Conservation (phyloP, 495 filamentous ascomycete genomes). For the Hypoxylon crocopeplum region DNA sequence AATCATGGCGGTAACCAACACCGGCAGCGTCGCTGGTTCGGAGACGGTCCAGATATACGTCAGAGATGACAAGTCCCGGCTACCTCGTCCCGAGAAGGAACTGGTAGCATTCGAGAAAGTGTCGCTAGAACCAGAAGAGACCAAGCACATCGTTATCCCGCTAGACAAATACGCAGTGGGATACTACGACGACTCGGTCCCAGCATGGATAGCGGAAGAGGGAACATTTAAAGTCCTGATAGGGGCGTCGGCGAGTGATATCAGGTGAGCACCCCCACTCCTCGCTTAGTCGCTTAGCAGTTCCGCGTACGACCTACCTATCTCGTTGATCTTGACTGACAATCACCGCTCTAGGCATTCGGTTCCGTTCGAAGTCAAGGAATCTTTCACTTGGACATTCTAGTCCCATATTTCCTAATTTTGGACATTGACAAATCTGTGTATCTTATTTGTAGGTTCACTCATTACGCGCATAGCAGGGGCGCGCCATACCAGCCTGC, state of each 20-base stretch:
- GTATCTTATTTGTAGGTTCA: constrained; percentile 10
- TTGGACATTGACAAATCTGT: not conserved
- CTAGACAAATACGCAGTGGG: constrained; percentile 80
- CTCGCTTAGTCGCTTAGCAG: constrained; percentile 17
- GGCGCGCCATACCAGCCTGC: constrained; percentile 11
- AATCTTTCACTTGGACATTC: constrained; percentile 65
- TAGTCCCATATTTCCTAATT: constrained; percentile 26
- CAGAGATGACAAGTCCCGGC: constrained; percentile 56
- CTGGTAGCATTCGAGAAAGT: constrained; percentile 85
- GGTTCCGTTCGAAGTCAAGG: constrained; percentile 60
- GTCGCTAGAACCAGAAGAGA: constrained; percentile 70
- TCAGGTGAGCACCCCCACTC: constrained; percentile 45
- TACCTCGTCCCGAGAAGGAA: constrained; percentile 77
- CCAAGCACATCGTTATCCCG: constrained; percentile 66
- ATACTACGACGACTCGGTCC: constrained; percentile 77
- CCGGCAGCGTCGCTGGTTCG: constrained; percentile 66
- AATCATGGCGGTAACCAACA: constrained; percentile 72
- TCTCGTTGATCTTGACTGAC: constrained; percentile 26
- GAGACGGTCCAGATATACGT: constrained; percentile 86
- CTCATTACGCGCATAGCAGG: constrained; percentile 17
- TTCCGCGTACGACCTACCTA: constrained; percentile 20
- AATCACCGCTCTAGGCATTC: constrained; percentile 49
- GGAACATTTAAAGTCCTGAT: constrained; percentile 73
- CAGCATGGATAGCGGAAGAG: constrained; percentile 79
- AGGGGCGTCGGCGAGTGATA: constrained; percentile 59